Conservation (phyloP, 352 stramenopile genomes). For the Lagenidium sp. region DNA sequence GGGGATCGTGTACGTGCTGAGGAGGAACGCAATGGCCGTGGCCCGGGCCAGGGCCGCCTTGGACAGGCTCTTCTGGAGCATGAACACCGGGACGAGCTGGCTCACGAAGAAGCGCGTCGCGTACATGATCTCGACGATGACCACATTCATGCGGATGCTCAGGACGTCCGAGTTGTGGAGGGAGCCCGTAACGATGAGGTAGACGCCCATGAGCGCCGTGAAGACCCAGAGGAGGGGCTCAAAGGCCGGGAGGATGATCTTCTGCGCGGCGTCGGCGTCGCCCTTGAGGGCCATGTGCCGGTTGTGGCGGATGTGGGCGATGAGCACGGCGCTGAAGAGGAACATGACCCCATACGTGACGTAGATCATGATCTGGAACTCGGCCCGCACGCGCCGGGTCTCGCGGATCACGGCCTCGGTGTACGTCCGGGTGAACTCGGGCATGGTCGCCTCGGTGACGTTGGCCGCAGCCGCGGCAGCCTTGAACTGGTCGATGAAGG, state of each 20-base stretch:
- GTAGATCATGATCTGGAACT: conserved; percentile 8
- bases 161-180: conserved; percentile 18
- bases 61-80: conserved; percentile 53
- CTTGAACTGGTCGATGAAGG: conserved; percentile 11
- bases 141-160: conserved; percentile 10
- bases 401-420: conserved; percentile 10
- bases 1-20: conserved; percentile 50
- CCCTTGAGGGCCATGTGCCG: conserved; percentile 37
- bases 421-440: conserved; percentile 1
- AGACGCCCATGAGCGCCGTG: conserved; percentile 14
- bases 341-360: conserved; percentile 10
- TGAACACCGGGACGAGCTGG: conserved; percentile 55
- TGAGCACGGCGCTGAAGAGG: conserved; percentile 12
- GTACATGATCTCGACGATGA: conserved; percentile 35
- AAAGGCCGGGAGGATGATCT: conserved; percentile 63
- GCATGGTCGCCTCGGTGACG: background rate
- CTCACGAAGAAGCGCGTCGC: conserved; percentile 48
- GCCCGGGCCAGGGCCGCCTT: conserved; percentile 30
- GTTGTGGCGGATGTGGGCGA: conserved; percentile 50
- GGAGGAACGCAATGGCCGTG: conserved; percentile 25
- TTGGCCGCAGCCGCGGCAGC: conserved; percentile 8
- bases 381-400: conserved; percentile 8
- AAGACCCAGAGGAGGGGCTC: conserved; percentile 59
- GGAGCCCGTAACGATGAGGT: conserved; percentile 17
- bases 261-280: conserved; percentile 34